These are phyloP conservation scores for Sphagnum contortum DNA, from an alignment of 225 moss, liverwort and hornwort species.

Conservation along the genomic window DNA sequence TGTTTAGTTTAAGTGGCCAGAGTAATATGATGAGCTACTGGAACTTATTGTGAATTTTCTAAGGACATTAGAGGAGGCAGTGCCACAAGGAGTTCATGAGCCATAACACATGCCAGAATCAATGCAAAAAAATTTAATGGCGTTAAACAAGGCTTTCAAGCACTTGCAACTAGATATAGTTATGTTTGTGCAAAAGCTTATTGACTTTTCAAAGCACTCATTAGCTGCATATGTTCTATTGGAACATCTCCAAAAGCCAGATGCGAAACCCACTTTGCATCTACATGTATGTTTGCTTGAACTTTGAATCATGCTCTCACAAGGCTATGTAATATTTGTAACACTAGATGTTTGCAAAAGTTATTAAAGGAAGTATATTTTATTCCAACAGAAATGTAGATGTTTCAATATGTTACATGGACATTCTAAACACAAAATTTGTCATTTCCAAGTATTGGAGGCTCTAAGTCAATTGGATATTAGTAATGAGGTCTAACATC, in stretches of 20 bases:
- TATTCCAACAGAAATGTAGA: too few relatives aligned
- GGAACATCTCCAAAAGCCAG: constrained; percentile 89
- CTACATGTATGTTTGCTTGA: constrained; percentile 49
- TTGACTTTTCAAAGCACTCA: constrained; percentile 94
- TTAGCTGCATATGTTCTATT: constrained; percentile 85
- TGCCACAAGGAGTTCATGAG: constrained; percentile 95
- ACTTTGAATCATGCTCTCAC: too few relatives aligned
- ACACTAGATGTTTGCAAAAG: too few relatives aligned
- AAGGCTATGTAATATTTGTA: too few relatives aligned
- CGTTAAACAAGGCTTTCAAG: constrained; percentile 96
- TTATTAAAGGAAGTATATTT: too few relatives aligned
- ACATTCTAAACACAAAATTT: neutral
- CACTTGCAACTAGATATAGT: constrained; percentile 99
- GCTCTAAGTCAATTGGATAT: constrained; percentile 98
- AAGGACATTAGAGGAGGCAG: constrained; percentile 94
- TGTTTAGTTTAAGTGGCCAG: constrained; percentile 94
- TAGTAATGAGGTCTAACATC: constrained; percentile 90
- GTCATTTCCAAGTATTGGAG: constrained; percentile 72
- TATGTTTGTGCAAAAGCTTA: constrained; percentile 99
- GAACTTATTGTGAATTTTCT: constrained; percentile 96
- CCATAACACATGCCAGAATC: constrained; percentile 94
- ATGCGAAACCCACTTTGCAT: constrained; percentile 79
- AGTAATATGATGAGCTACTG: constrained; percentile 97
- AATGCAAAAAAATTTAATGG: constrained; percentile 93
- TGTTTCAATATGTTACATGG: too few relatives aligned